Evolutionary conservation across 345 rosid species (phyloP).

Genomic region (Populus euphratica): DNA sequence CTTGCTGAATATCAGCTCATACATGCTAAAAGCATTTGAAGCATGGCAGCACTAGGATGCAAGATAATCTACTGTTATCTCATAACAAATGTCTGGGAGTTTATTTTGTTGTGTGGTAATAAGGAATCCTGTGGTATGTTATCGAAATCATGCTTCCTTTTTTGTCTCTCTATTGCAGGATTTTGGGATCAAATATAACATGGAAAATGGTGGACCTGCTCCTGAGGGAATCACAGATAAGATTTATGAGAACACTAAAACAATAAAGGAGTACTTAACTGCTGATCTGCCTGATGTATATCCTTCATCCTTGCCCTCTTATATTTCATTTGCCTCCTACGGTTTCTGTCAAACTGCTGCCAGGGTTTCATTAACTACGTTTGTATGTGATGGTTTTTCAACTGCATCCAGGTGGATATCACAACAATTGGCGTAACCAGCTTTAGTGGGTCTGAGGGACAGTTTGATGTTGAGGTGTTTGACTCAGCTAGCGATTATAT

Average conservation of each 20-base stretch:
- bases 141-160: neutral
- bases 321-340: neutral
- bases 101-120: neutral
- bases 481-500: slow-evolving; percentile 90
- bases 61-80: neutral
- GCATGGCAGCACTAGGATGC: neutral
- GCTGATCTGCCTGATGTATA: slow-evolving; percentile 77
- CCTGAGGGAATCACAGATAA: slow-evolving; percentile 93
- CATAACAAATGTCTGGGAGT: neutral
- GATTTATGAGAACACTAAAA: slow-evolving; percentile 92
- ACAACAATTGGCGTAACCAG: slow-evolving; percentile 56
- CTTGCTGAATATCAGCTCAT: neutral
- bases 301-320: slow-evolving; percentile 11
- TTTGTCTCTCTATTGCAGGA: slow-evolving; percentile 44
- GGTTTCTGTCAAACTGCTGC: neutral
- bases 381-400: neutral
- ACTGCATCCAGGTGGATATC: slow-evolving; percentile 67
- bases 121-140: neutral
- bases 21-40: neutral
- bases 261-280: slow-evolving; percentile 75
- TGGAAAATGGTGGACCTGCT: slow-evolving; percentile 99
- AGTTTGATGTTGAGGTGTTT: slow-evolving; percentile 92
- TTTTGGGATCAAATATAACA: slow-evolving; percentile 98
- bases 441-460: slow-evolving; percentile 79
- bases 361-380: neutral